Base-by-base conservation (phyloP, 2,329 filamentous ascomycete species). In the Cercospora sp. region DNA sequence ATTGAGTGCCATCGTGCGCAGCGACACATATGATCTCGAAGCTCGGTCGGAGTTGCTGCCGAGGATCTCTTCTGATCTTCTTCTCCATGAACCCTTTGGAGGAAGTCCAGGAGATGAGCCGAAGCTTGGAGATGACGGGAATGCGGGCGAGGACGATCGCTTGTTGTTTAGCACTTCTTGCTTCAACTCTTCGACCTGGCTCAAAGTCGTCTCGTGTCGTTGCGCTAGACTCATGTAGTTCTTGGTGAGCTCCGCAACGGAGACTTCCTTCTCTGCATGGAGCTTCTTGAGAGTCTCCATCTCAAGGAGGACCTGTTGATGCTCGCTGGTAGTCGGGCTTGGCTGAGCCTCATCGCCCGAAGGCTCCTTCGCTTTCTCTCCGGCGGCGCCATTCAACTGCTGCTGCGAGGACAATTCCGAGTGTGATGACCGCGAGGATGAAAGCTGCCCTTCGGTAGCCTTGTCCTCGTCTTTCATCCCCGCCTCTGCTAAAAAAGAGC, bases 321-420 rank as follows among this genome's bases (percentile, higher is more conserved):
- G 69, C 36, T 75, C 74, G 18, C 90, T 79, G 67, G 71, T 28
- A 64, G 64, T 28, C 60, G 67, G 16, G 60, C 62, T 36, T 66
- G 67, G 28, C 55, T 59, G 28, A 51, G 48, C 60, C 31, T 73
- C 73, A 69, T 31, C 67, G 28, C 61, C 51, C 36, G 67, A 59
- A 66, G 61, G 63, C 26, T 42, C 39, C 48, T 61, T 58, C 45
- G 65, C 68, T 42, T 65, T 69, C 61, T 70, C 65, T 42, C 68
- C 73, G 66, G 66, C 69, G 65, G 89, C 67, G 83, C 77, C 79
- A 74, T 72, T 79, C 77, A 91, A 92, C 76, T 91, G 91, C 86
- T 91, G 88, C 84, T 88, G 92, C 79, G 91, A 96, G 76, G 92
- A 96, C 79, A 97, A 87, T 82, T 98, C 95, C 82, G 93, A 95